Percentiles rank a stretch among this genome's conserved stretches.
Evolutionary conservation across 164 flowering plant genomes (phyloP).

Genomic region (Echeveria elegans): DNA sequence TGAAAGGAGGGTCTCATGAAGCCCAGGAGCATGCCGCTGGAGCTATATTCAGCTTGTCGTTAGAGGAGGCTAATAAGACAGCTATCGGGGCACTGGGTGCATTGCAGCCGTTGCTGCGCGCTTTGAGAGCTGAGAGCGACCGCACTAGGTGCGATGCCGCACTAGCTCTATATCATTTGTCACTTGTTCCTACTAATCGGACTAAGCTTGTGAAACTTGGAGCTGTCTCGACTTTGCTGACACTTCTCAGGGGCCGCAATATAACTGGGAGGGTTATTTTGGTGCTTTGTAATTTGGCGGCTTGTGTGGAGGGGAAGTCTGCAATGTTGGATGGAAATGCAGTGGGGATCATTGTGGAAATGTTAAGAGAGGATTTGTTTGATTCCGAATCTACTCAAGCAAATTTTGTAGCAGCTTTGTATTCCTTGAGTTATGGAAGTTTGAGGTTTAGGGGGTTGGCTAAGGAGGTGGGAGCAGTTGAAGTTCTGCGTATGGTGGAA

Average conservation of each 20-base stretch:
- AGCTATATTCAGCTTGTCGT: constrained; percentile 3
- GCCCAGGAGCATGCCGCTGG: constrained; percentile 6
- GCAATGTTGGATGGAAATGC: constrained; percentile 51
- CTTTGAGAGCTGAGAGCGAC: constrained; percentile 49
- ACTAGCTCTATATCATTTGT: constrained; percentile 70
- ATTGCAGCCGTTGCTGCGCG: constrained; percentile 53
- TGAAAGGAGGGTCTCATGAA: background rate
- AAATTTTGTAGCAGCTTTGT: constrained; percentile 51
- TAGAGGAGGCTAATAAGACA: constrained; percentile 3
- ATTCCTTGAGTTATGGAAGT: constrained; percentile 54
- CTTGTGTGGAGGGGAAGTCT: constrained; percentile 55
- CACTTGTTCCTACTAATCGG: constrained; percentile 60
- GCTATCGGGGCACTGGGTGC: constrained; percentile 5
- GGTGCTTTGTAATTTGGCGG: constrained; percentile 67
- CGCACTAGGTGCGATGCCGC: constrained; percentile 59
- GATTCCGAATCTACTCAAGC: constrained; percentile 16
- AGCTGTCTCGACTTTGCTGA: constrained; percentile 26
- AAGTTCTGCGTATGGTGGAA: constrained; percentile 53
- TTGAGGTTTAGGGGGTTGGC: constrained; percentile 77
- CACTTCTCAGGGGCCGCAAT: background rate
- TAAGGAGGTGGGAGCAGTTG: constrained; percentile 63
- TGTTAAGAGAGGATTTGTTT: constrained; percentile 39
- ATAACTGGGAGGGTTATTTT: constrained; percentile 42
- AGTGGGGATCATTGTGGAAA: background rate
- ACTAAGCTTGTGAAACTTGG: constrained; percentile 63